Conservation (phyloP, 139 green algal species). For the Chlamydomonas schloesseri region DNA sequence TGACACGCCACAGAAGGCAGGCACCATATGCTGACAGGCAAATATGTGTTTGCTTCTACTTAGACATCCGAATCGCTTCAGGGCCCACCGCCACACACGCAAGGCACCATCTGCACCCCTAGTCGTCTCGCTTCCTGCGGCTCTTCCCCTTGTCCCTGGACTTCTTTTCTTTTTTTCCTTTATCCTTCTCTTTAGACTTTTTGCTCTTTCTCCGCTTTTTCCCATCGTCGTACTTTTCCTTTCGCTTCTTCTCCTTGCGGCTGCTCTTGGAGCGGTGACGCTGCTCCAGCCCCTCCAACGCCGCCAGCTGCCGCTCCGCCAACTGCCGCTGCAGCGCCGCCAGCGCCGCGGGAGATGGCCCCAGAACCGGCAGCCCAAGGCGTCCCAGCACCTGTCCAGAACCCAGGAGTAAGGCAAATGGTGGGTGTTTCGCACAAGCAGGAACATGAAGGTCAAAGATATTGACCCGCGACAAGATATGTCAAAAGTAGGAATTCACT, state of each 20-base stretch:
- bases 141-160: not conserved
- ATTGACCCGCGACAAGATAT: too few species aligned
- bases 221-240: slow-evolving; percentile 4
- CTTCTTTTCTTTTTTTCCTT: not conserved
- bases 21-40: too few species aligned
- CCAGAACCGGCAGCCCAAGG: slow-evolving; percentile 12
- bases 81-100: too few species aligned
- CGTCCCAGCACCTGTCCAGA: not conserved
- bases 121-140: not conserved
- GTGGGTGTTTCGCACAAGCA: too few species aligned
- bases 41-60: too few species aligned
- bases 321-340: not conserved
- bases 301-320: not conserved
- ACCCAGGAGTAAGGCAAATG: too few species aligned
- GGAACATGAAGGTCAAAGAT: too few species aligned
- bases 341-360: not conserved
- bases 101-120: too few species aligned
- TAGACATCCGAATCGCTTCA: too few species aligned
- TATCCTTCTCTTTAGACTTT: not conserved
- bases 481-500: too few species aligned
- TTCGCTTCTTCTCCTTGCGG: slow-evolving; percentile 2
- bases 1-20: too few species aligned
- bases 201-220: slow-evolving; percentile 5
- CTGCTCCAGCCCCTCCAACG: not conserved
- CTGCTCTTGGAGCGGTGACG: not conserved